phyloP scores from a whole-genome alignment of 352 stramenopile species.

The Pythium graminicola region DNA sequence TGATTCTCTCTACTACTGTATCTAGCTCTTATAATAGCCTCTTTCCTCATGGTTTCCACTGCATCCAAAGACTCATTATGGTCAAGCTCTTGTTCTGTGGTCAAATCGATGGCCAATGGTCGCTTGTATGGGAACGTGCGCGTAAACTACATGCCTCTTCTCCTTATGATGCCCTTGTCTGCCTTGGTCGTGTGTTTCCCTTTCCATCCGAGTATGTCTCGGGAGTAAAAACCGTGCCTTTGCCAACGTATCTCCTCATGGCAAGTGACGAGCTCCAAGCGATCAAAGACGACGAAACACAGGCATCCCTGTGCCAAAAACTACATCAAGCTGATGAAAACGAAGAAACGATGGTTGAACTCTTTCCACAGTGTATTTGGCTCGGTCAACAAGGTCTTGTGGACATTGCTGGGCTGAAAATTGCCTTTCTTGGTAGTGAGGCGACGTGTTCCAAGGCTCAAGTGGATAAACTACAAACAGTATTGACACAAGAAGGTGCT shows the following conservation, averaged over 20 bases:
- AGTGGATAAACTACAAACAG: slow-evolving; percentile 21
- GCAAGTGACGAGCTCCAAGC: slow-evolving; percentile 25
- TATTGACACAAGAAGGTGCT: slow-evolving; percentile 8
- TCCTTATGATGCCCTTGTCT: slow-evolving; percentile 58
- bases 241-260: slow-evolving; percentile 59
- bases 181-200: slow-evolving; percentile 48
- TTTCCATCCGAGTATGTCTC: slow-evolving; percentile 42
- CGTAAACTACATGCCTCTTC: slow-evolving; percentile 56
- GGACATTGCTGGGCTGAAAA: slow-evolving; percentile 22
- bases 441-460: not conserved
- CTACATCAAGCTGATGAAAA: slow-evolving; percentile 18
- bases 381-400: slow-evolving; percentile 39
- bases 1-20: too few relatives aligned
- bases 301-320: slow-evolving; percentile 32
- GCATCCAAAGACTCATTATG: slow-evolving; percentile 27
- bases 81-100: slow-evolving; percentile 73
- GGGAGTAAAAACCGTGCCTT: slow-evolving; percentile 30
- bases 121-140: slow-evolving; percentile 57
- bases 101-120: slow-evolving; percentile 51
- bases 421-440: slow-evolving; percentile 20
- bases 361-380: slow-evolving; percentile 45
- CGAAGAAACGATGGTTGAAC: slow-evolving; percentile 24
- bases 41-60: too few relatives aligned
- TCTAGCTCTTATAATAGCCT: not conserved
- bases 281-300: slow-evolving; percentile 27